These are phyloP conservation scores for Trypanosoma mega DNA, from an alignment of 208 protist species.

Conservation along the genomic window DNA sequence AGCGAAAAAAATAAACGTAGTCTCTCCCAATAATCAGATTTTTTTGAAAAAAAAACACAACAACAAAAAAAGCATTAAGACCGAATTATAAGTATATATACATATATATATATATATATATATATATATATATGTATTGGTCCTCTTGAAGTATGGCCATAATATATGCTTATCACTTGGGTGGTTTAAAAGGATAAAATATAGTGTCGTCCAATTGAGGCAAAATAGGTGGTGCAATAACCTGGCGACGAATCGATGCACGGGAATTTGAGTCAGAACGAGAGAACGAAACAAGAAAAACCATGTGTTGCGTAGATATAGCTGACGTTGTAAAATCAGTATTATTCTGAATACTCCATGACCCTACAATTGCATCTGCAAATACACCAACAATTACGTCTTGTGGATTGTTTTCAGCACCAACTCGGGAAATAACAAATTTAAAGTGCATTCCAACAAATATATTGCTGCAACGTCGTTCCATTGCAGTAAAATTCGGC, in stretches of 20 bases:
- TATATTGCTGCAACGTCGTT: constrained; percentile 53
- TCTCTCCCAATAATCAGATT: too few relatives aligned
- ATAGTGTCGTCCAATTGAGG: constrained; percentile 56
- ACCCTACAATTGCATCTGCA: constrained; percentile 46
- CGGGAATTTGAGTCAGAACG: constrained; percentile 45
- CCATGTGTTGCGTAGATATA: constrained; percentile 35
- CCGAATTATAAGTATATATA: too few relatives aligned
- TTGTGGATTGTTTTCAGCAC: constrained; percentile 72
- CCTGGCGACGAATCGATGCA: constrained; percentile 35
- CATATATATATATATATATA: too few relatives aligned
- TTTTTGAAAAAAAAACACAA: too few relatives aligned
- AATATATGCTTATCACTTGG: too few relatives aligned
- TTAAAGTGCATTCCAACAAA: constrained; percentile 61
- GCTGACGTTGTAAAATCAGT: constrained; percentile 40
- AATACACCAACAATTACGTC: constrained; percentile 74
- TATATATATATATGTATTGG: constrained; percentile 7
- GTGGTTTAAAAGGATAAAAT: constrained; percentile 71
- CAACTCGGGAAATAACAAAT: constrained; percentile 68
- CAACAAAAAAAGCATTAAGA: too few relatives aligned
- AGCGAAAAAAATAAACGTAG: too few relatives aligned
- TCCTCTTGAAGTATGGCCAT: too few relatives aligned
- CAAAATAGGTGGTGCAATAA: constrained; percentile 65
- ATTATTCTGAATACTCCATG: constrained; percentile 51
- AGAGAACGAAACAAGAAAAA: constrained; percentile 53
- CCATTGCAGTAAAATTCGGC: constrained; percentile 42